phyloP scores from a whole-genome alignment of 176 grass and related monocot species.

The Aegilops speltoides region DNA sequence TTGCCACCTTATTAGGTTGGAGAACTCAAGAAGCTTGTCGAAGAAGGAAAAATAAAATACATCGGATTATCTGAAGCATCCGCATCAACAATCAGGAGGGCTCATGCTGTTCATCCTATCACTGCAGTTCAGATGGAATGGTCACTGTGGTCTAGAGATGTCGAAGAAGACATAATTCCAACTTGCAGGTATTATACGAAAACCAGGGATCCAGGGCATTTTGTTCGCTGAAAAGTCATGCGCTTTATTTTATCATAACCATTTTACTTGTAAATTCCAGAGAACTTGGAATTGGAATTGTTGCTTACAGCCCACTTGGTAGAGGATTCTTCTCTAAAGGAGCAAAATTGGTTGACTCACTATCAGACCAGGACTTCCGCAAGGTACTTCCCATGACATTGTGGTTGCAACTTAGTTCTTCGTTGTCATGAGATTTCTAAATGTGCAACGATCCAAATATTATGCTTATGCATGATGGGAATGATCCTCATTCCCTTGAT shows the following conservation, averaged over 20 bases:
- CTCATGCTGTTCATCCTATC: slow-evolving; percentile 71
- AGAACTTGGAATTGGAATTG: slow-evolving; percentile 45
- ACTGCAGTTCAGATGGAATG: slow-evolving; percentile 60
- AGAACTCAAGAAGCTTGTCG: slow-evolving; percentile 63
- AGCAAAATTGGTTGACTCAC: slow-evolving; percentile 39
- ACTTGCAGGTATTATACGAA: slow-evolving; percentile 47
- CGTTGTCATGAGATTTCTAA: not conserved
- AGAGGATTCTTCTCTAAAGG: slow-evolving; percentile 61
- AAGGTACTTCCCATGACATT: slow-evolving; percentile 41
- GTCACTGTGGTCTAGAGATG: slow-evolving; percentile 67
- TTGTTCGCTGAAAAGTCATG: not conserved
- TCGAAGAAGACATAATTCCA: slow-evolving; percentile 56
- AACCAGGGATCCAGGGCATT: not conserved
- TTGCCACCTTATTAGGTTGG: slow-evolving; percentile 35
- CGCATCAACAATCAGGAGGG: slow-evolving; percentile 63
- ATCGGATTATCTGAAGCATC: slow-evolving; percentile 66
- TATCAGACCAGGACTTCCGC: slow-evolving; percentile 48
- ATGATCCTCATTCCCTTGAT: not conserved
- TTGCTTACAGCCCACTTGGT: slow-evolving; percentile 71
- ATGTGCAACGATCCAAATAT: not conserved
- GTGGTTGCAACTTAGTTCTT: not conserved
- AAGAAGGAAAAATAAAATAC: slow-evolving; percentile 74
- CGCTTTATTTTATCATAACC: not conserved
- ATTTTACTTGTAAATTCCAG: slow-evolving; percentile 5
- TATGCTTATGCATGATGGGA: not conserved